These are phyloP conservation scores for Arxiozyma slooffiae DNA, from an alignment of 1,139 yeast genomes.

Conservation along the genomic window DNA sequence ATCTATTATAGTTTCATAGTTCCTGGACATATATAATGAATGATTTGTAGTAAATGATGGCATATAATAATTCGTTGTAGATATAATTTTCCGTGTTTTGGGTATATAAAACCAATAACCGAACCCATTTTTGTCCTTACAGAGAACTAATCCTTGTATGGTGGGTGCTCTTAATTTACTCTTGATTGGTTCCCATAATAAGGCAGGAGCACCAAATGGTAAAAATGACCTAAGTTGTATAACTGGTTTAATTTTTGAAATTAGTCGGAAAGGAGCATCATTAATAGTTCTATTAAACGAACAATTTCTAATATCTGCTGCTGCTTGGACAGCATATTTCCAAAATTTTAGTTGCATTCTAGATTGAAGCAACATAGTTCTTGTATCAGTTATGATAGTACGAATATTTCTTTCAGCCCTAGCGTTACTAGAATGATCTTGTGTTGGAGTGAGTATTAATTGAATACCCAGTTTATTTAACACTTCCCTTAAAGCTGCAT, in stretches of 20 bases:
- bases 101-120: conserved; percentile 5
- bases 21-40: background rate
- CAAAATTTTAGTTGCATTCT: conserved; percentile 3
- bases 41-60: background rate
- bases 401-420: conserved; percentile 5
- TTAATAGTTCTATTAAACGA: background rate
- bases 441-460: background rate
- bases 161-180: background rate
- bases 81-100: background rate
- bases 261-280: background rate
- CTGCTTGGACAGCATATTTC: conserved; percentile 5
- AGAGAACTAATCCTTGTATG: background rate
- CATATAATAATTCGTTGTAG: background rate
- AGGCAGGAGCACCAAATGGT: conserved; percentile 4
- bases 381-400: conserved; percentile 2
- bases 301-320: conserved; percentile 4
- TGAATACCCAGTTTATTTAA: conserved; percentile 2
- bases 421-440: conserved; percentile 5
- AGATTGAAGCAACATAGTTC: conserved; percentile 2
- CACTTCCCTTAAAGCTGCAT: background rate
- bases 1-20: background rate
- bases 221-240: conserved; percentile 1
- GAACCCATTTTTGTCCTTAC: background rate
- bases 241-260: background rate
- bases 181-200: background rate